Percentiles rank a stretch among this genome's conserved stretches.
Conservation (phyloP, 2,329 filamentous ascomycete genomes). For the Ophiosphaerella herpotricha region DNA sequence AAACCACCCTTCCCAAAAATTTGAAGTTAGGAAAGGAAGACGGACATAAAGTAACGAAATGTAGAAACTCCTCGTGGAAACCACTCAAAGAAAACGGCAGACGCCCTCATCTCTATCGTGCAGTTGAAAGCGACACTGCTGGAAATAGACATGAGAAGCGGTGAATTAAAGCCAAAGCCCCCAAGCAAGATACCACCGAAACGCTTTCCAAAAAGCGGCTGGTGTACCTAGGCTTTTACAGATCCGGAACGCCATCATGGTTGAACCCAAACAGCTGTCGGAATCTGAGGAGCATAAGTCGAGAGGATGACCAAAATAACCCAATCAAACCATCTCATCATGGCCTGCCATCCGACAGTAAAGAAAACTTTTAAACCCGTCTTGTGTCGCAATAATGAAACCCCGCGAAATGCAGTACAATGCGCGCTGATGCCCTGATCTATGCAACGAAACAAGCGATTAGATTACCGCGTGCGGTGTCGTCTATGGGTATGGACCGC, state of each 20-base stretch:
- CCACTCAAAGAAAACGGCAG: conserved; percentile 6
- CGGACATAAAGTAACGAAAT: conserved; percentile 13
- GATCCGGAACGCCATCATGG: conserved; percentile 36
- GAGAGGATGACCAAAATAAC: conserved; percentile 3
- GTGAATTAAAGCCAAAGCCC: conserved; percentile 13
- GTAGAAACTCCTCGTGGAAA: conserved; percentile 2
- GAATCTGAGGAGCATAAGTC: neutral
- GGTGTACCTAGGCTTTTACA: conserved; percentile 19
- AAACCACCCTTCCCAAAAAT: conserved; percentile 8
- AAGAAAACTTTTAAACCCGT: conserved; percentile 33
- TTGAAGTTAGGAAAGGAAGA: conserved; percentile 8
- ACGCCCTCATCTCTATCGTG: conserved; percentile 11
- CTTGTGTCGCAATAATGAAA: conserved; percentile 28
- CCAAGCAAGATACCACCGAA: conserved; percentile 11
- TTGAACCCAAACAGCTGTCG: conserved; percentile 7
- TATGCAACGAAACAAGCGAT: conserved; percentile 48
- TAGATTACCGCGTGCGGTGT: conserved; percentile 44
- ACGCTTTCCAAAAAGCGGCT: conserved; percentile 27
- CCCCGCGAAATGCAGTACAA: conserved; percentile 46
- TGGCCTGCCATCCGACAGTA: conserved; percentile 24
- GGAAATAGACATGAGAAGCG: conserved; percentile 13
- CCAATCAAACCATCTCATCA: conserved; percentile 11
- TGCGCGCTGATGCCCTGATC: conserved; percentile 46
- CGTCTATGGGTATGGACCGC: conserved; percentile 43
- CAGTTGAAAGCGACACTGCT: conserved; percentile 17